These are phyloP conservation scores for Vinca major DNA, from an alignment of 305 asterid genomes.

Conservation along the genomic window DNA sequence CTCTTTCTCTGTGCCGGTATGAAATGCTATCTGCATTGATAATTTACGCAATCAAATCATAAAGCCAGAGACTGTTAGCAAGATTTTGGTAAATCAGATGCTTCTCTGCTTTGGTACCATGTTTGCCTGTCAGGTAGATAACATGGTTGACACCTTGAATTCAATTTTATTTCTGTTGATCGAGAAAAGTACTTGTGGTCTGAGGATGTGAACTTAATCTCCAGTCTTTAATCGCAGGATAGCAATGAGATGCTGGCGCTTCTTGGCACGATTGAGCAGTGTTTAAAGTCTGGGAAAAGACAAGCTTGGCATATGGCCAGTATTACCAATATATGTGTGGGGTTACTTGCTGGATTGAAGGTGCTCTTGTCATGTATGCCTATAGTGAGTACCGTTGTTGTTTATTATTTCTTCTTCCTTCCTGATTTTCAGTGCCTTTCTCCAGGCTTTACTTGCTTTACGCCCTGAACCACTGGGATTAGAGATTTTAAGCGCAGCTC, in stretches of 20 bases:
- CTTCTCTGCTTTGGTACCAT: constrained; percentile 91
- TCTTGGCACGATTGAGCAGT: constrained; percentile 71
- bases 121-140: constrained; percentile 89
- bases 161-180: constrained; percentile 17
- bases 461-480: constrained; percentile 77
- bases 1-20: background rate
- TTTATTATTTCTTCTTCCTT: constrained; percentile 3
- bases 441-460: constrained; percentile 72
- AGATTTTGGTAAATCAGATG: constrained; percentile 96
- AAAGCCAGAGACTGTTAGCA: constrained; percentile 92
- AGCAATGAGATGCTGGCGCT: constrained; percentile 80
- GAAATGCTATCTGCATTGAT: background rate
- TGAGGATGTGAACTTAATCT: constrained; percentile 25
- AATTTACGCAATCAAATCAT: constrained; percentile 27
- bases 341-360: constrained; percentile 92
- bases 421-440: constrained; percentile 24
- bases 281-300: constrained; percentile 81
- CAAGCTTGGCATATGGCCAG: constrained; percentile 78
- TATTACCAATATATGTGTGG: constrained; percentile 92
- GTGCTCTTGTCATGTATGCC: constrained; percentile 33
- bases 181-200: constrained; percentile 19
- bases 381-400: background rate
- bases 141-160: constrained; percentile 19
- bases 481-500: constrained; percentile 74
- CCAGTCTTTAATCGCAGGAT: constrained; percentile 61